phyloP scores from a whole-genome alignment of 768 basidiomycete genomes.

The Agrocybe chaxingu region DNA sequence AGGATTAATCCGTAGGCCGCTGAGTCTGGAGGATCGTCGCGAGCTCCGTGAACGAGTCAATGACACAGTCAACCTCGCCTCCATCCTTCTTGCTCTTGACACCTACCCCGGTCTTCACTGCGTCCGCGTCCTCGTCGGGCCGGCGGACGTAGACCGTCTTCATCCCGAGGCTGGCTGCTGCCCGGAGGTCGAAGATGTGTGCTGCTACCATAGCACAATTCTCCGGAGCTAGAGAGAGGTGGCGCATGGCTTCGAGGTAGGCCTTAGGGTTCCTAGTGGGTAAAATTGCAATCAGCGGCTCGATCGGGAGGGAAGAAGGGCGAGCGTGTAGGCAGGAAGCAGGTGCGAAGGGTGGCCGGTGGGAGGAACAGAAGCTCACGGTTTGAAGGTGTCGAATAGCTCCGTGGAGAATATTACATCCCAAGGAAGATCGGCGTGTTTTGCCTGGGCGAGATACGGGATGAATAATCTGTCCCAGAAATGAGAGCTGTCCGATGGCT shows the following conservation, averaged over 20 bases:
- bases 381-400: slow-evolving; percentile 61
- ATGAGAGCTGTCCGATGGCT: slow-evolving; percentile 2
- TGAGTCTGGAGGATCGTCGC: slow-evolving; percentile 22
- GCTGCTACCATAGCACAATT: slow-evolving; percentile 65
- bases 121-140: slow-evolving; percentile 37
- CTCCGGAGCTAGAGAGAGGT: slow-evolving; percentile 46
- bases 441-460: slow-evolving; percentile 39
- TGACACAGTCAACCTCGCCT: slow-evolving; percentile 57
- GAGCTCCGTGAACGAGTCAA: slow-evolving; percentile 50
- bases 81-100: slow-evolving; percentile 48
- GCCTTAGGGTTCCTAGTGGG: slow-evolving; percentile 43
- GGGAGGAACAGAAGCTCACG: slow-evolving; percentile 35
- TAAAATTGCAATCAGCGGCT: background rate
- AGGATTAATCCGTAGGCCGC: background rate
- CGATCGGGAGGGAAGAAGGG: background rate
- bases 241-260: slow-evolving; percentile 46
- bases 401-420: slow-evolving; percentile 60
- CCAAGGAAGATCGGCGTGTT: slow-evolving; percentile 60
- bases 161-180: slow-evolving; percentile 49
- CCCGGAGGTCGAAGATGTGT: slow-evolving; percentile 55
- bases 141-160: slow-evolving; percentile 59
- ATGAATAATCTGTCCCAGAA: background rate
- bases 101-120: slow-evolving; percentile 1
- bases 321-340: background rate
- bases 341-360: too few species aligned